Evolutionary conservation across 2,329 filamentous ascomycete genomes (phyloP).

Genomic region (Hypomyces rosellus): DNA sequence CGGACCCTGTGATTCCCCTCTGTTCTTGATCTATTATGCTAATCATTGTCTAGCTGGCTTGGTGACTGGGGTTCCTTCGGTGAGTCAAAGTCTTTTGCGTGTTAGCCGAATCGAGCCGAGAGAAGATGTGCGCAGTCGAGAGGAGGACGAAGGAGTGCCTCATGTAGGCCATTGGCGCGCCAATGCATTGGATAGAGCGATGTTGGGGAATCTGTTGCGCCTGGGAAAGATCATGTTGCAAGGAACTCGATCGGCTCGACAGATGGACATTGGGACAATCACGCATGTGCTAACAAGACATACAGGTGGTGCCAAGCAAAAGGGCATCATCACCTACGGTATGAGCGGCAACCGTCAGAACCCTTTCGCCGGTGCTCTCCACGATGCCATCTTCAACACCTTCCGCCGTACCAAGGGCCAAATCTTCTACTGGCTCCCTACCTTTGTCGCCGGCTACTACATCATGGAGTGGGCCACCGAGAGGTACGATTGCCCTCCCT

Average conservation of each 20-base stretch:
- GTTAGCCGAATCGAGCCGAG: conserved; percentile 16
- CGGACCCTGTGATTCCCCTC: conserved; percentile 13
- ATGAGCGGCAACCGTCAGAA: conserved; percentile 84
- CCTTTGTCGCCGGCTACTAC: conserved; percentile 72
- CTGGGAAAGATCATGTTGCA: not conserved
- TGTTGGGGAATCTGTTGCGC: not conserved
- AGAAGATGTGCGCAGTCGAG: conserved; percentile 11
- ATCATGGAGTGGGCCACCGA: conserved; percentile 86
- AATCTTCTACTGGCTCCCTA: conserved; percentile 82
- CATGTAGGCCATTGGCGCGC: not conserved
- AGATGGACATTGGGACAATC: not conserved
- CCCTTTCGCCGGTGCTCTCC: conserved; percentile 68
- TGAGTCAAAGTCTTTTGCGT: conserved; percentile 40
- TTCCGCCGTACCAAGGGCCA: conserved; percentile 81
- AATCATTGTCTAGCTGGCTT: conserved; percentile 51
- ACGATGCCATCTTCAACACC: conserved; percentile 91
- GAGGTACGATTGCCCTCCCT: conserved; percentile 53
- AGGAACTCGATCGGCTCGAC: not conserved
- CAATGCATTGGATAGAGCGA: not conserved
- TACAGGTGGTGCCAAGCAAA: conserved; percentile 53
- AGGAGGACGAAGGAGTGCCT: not conserved
- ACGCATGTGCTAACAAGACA: conserved; percentile 3
- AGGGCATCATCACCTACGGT: conserved; percentile 63
- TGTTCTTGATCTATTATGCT: not conserved
- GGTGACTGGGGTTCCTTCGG: conserved; percentile 70